Base-by-base conservation (phyloP, 2,329 filamentous ascomycete genomes). In the Fusarium sp. region DNA sequence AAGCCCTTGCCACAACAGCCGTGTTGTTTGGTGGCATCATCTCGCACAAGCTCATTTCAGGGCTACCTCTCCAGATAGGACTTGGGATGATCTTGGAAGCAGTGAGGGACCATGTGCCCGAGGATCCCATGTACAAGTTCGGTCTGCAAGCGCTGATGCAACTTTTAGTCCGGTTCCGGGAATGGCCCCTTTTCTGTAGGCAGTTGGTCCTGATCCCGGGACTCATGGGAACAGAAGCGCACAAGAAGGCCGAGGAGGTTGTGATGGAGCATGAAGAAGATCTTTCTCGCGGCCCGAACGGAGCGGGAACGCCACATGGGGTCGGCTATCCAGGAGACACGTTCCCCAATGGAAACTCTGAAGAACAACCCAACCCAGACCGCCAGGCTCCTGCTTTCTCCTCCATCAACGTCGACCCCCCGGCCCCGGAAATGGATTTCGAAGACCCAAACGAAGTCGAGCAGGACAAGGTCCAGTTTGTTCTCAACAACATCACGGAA, bases 71-170 rank as follows among this genome's bases (percentile, higher is more conserved):
- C 33, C 93, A 97, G 77, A 93, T 97, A 61, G 96, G 93, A n/a
- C 84, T 98, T 14, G 93, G 92, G 14, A 97, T 99, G 93, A 97
- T 99, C 68, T 84, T 98, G n/a, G 94, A 99, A 78, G 93, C 96
- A 11, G 93, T 99, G 23, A 87, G 93, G 69, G 93, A 97, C 69
- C 93, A 96, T 74, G 83, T 86, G 31, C 89, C 91, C 0, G 91
- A 96, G 31, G 90, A 94, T 65, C 90, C 93, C 1, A 98, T 99
- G 96, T 98, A 96, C 83, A 97, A 97, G 75, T 99, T 99, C 77
- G 96, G 96, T 10, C 86, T 99, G 11, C 96, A 99, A 78, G 96
- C 96, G 14, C 86, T 99, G 65, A 90, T 97, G 77, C 93, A 98
- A 78, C 87, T 98, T 58, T 90, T 93, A 60, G 86, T 88, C 38